Evolutionary conservation across 176 grass and related monocot species (phyloP).

Genomic region (Hordeum marinum): DNA sequence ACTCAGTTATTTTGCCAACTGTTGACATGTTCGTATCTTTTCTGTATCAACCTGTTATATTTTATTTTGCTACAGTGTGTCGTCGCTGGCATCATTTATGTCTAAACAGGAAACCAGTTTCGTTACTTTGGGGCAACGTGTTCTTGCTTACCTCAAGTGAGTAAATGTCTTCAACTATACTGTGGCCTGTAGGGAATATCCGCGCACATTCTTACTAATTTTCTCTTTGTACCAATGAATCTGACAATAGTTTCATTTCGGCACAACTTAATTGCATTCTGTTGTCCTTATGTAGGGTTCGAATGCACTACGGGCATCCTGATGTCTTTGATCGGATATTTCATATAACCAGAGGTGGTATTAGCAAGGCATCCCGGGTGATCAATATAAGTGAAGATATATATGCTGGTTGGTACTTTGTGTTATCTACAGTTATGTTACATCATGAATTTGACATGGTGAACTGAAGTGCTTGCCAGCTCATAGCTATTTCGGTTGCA

Average conservation of each 20-base stretch:
- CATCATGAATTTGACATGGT: neutral
- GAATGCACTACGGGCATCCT: constrained; percentile 99
- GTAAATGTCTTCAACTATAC: constrained; percentile 33
- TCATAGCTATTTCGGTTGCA: neutral
- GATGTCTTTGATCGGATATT: constrained; percentile 99
- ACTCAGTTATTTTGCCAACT: constrained; percentile 17
- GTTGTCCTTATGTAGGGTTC: constrained; percentile 57
- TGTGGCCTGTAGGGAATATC: constrained; percentile 12
- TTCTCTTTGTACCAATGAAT: neutral
- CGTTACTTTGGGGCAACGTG: constrained; percentile 96
- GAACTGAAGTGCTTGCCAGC: neutral
- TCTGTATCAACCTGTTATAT: constrained; percentile 11
- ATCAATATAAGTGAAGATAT: constrained; percentile 99
- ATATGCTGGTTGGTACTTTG: constrained; percentile 78
- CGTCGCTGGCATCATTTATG: constrained; percentile 94
- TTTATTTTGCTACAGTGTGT: constrained; percentile 58
- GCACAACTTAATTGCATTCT: constrained; percentile 9
- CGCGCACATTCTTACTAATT: neutral
- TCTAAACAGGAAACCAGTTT: constrained; percentile 98
- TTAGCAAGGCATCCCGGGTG: constrained; percentile 96
- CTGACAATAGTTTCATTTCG: neutral
- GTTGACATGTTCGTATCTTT: constrained; percentile 24
- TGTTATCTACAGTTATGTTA: constrained; percentile 15
- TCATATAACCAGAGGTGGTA: constrained; percentile 94
- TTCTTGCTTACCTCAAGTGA: constrained; percentile 95